phyloP scores from a whole-genome alignment of 345 rosid species.

The Gossypium australe region DNA sequence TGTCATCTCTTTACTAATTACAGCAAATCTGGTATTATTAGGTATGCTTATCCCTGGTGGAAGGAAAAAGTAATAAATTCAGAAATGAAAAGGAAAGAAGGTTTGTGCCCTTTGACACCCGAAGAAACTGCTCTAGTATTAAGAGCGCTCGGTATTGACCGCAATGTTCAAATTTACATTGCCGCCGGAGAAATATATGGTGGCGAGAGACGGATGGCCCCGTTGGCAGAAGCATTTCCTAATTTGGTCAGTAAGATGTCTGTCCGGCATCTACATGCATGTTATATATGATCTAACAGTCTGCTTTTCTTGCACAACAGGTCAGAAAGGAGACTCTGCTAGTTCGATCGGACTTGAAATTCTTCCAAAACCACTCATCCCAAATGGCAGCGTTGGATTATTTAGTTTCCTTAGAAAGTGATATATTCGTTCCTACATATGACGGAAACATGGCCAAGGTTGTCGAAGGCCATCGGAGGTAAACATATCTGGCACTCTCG shows the following conservation, averaged over 20 bases:
- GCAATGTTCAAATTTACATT: constrained; percentile 71
- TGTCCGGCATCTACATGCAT: not conserved
- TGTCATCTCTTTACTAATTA: constrained; percentile 11
- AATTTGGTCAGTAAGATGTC: constrained; percentile 55
- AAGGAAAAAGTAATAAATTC: constrained; percentile 57
- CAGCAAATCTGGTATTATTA: not conserved
- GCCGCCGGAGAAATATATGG: constrained; percentile 98
- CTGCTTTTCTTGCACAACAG: constrained; percentile 32
- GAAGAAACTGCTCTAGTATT: constrained; percentile 87
- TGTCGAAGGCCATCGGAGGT: constrained; percentile 99
- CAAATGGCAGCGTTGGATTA: constrained; percentile 95
- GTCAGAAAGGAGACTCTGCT: constrained; percentile 80
- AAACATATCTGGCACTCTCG: not conserved
- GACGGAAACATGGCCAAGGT: constrained; percentile 98
- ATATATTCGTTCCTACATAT: constrained; percentile 83
- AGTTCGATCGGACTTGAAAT: constrained; percentile 53
- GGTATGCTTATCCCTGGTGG: constrained; percentile 9
- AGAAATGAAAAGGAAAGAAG: constrained; percentile 77
- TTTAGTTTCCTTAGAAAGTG: constrained; percentile 69
- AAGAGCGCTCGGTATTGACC: constrained; percentile 69
- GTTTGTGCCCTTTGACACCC: constrained; percentile 92
- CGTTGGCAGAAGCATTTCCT: constrained; percentile 58
- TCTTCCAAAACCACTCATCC: constrained; percentile 79
- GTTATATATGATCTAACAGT: not conserved
- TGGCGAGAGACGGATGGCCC: constrained; percentile 65